These are phyloP conservation scores for Fusarium albidum DNA, from an alignment of 2,329 filamentous ascomycete species.

Conservation along the genomic window DNA sequence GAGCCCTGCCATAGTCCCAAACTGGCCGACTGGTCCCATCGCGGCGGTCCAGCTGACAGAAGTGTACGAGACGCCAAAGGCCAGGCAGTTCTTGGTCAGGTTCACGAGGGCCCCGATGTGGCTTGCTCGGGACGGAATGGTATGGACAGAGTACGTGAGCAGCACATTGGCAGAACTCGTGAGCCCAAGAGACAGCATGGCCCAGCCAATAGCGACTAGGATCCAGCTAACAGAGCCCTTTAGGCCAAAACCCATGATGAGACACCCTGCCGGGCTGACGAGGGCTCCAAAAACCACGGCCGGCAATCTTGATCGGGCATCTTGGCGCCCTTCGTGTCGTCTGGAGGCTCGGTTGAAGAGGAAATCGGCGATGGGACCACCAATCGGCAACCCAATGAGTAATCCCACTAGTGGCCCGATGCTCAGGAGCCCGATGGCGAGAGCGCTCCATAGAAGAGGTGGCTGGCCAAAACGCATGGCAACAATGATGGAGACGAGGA, in stretches of 20 bases:
- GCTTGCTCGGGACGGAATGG: background rate
- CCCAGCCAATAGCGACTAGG: background rate
- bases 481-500: slow-evolving; percentile 3
- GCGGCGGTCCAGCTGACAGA: slow-evolving; percentile 1
- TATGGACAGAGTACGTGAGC: slow-evolving; percentile 6
- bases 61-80: slow-evolving; percentile 6
- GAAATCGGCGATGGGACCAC: slow-evolving; percentile 2
- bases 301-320: background rate
- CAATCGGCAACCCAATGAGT: slow-evolving; percentile 1
- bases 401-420: slow-evolving; percentile 1
- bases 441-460: background rate
- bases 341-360: background rate
- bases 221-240: background rate
- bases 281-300: background rate
- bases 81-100: slow-evolving; percentile 5
- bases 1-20: slow-evolving; percentile 4
- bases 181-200: slow-evolving; percentile 2
- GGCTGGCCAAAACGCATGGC: slow-evolving; percentile 3
- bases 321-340: background rate
- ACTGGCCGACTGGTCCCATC: slow-evolving; percentile 4
- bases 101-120: slow-evolving; percentile 7
- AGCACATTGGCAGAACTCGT: slow-evolving; percentile 7
- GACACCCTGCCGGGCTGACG: slow-evolving; percentile 5
- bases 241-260: slow-evolving; percentile 3
- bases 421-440: slow-evolving; percentile 1